Evolutionary conservation across 257 asterid species (phyloP), one percentile per base, ranked within the genome.

Genomic region (Datura wrightii): DNA sequence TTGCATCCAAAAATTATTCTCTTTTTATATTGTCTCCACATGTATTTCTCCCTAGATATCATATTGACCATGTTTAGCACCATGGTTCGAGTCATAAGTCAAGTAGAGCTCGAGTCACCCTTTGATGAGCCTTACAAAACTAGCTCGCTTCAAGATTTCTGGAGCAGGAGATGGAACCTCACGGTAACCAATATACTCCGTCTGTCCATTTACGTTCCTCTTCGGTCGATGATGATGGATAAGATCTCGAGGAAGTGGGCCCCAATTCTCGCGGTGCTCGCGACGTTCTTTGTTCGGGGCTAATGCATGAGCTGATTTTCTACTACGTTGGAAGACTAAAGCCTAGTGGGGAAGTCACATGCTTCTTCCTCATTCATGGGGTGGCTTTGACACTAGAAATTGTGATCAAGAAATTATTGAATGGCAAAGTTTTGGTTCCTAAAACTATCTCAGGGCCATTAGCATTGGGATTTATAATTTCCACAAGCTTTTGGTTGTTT

Each of bases 251-350:
- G 31, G 31, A 24, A 24, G 31, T 24, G 31, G 31, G 31, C 31
- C 31, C 31, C 31, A 24, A 24, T 84, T 11, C 86, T 85, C 0
- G 92, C 88, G 0, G 83, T 92, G 6, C 4, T 87, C 59, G 88
- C 89, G 1, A 79, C 94, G 1, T 93, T 93, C 50, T 5, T 90
- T 24, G 93, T 91, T 93, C 93, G 3, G 97, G 97, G 34, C 11
- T 93, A 15, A 91, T 93, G 97, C 97, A 92, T n/a, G 97, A 93
- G 84, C 87, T 91, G 41, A 81, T 93, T n/a, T 87, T 92, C n/a
- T 91, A 89, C 31, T 87, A 86, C 70, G 42, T 92, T 16, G 93
- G 90, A 16, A 83, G 92, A 19, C 10, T 42, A 82, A 86, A 59
- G 53, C 93, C 95, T 4, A 88, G 69, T 0, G 92, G 95, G 0